Evolutionary conservation across 2,329 filamentous ascomycete genomes (phyloP), one percentile per base, ranked within the genome.

Genomic region (Colletotrichum tropicale): DNA sequence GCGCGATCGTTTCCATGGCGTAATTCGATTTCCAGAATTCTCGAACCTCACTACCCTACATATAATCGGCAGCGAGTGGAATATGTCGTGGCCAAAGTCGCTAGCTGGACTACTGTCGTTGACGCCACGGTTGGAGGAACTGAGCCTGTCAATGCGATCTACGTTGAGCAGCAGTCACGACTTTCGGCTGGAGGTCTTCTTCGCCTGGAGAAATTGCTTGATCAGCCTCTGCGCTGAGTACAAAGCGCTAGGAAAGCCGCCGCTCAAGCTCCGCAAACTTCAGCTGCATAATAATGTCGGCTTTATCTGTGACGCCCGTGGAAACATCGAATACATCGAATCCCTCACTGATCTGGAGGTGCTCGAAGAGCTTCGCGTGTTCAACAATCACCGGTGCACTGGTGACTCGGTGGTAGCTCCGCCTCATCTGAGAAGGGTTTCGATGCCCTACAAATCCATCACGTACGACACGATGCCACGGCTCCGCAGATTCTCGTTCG

Each of bases 221-320:
- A 10, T 12, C 18, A 6, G 18, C 9, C 38, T 48, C 3, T 4
- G 38, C 43, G 3, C 2, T 1, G n/a, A 52, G 10, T 52, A 52
- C n/a, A 4, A 52, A 52, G n/a, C 10, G 1, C 43, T 13, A 52
- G 43, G 4, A 4, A 52, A 24, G 3, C 43, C 43, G n/a, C n/a
- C 43, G 0, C 43, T 52, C 1, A 52, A 52, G 43, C 43, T 52
- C 13, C 43, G n/a, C 10, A 52, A 24, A 0, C 43, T 52, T 2
- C 1, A 8, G 6, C n/a, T 24, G 3, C 3, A 8, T 6, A 1
- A 13, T 0, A 0, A 52, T 8, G 0, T 52, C n/a, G 43, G 43
- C 3, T 52, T 52, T 12, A 9, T n/a, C 38, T 5, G 5, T 2
- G 4, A 48, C 10, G 2, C 43, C 6, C 43, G 1, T n/a, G 0